Evolutionary conservation across 352 stramenopile species (phyloP), one percentile per base, ranked within the genome.

Genomic region (Pythium sp.): DNA sequence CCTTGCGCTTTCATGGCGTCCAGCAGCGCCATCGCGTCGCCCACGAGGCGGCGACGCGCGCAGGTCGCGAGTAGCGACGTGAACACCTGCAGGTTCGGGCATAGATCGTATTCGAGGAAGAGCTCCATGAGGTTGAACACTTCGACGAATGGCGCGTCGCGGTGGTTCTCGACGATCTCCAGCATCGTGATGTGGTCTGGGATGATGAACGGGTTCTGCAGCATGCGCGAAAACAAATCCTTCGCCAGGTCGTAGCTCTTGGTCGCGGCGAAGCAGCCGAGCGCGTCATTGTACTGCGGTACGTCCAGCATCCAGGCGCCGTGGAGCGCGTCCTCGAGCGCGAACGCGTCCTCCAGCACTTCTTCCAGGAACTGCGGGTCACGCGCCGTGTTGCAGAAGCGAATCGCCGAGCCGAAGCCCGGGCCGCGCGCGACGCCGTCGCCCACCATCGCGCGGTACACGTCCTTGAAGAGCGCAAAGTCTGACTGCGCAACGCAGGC

Each of bases 101-200:
- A 58, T 41, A 94, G 24, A 1, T 79, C 69, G 62, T 79, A 76
- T 41, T 90, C 78, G 7, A 94, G 72, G 59, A 94, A 91, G 18
- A 80, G 58, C 53, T 92, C 79, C 81, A 94, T 88, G 46, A 92
- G 73, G 32, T 78, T 54, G 62, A 90, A 91, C 53, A 94, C 62
- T 12, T 94, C 82, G 12, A 78, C 70, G 38, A 91, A 81, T 14
- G 86, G 71, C 20, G 80, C 79, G 2, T 87, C 71, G 24, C 78
- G 74, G 58, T 94, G 79, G 47, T 81, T 91, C 61, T 92, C 81
- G 22, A 92, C 86, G 73, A 92, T 84, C 64, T 89, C 78, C 28
- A 91, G 67, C 84, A 94, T 94, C 62, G 86, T 94, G 56, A 91
- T 83, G 65, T 86, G 76, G 62, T 92, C 78, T 0, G 84, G 86